Conservation (phyloP, 139 green algal species). For the Picochlorum costavermella region DNA sequence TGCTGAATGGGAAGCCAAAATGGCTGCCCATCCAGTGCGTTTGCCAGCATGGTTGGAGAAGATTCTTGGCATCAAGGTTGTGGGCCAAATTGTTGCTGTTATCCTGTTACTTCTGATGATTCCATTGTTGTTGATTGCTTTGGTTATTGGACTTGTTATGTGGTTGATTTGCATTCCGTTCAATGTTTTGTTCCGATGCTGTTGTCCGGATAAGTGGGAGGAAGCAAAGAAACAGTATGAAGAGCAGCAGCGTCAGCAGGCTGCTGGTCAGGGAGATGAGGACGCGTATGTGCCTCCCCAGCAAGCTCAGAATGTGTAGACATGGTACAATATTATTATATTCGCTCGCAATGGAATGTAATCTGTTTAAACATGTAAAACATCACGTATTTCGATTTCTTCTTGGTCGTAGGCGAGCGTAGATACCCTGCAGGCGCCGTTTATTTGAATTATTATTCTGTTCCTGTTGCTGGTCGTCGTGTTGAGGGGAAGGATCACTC, state of each 20-base stretch:
- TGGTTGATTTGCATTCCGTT: constrained; percentile 9
- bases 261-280: neutral
- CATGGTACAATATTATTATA: neutral
- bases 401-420: neutral
- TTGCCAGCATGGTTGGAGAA: constrained; percentile 8
- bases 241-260: neutral
- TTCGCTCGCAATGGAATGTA: neutral
- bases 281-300: neutral
- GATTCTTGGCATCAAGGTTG: constrained; percentile 2
- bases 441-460: neutral
- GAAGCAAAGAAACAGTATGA: neutral
- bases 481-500: neutral
- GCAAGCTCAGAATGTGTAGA: neutral
- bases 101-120: constrained; percentile 10
- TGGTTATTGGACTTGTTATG: constrained; percentile 6
- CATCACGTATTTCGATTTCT: neutral
- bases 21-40: neutral
- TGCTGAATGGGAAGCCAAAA: constrained; percentile 14
- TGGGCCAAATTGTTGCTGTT: neutral
- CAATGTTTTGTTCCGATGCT: constrained; percentile 4
- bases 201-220: constrained; percentile 5
- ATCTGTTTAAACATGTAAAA: neutral
- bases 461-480: neutral
- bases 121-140: neutral
- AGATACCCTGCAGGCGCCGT: neutral